Conservation (phyloP, 805 yeast genomes). For the Ogataea wickerhamii region DNA sequence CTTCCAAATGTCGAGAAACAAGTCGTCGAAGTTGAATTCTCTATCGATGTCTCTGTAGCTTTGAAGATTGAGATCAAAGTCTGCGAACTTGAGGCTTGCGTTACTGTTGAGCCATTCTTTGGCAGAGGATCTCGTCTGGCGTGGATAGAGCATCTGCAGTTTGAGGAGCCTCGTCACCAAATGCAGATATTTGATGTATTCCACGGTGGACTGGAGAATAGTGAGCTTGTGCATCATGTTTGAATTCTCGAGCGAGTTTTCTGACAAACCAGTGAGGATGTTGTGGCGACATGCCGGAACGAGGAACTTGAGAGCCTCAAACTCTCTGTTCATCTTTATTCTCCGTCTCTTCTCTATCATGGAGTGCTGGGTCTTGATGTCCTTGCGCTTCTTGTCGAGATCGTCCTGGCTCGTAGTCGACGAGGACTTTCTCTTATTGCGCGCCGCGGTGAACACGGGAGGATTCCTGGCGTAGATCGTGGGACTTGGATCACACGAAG, state of each 20-base stretch:
- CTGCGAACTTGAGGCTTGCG: slow-evolving; percentile 44
- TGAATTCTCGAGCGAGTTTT: slow-evolving; percentile 30
- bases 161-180: slow-evolving; percentile 51
- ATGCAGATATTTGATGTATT: slow-evolving; percentile 70
- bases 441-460: slow-evolving; percentile 11
- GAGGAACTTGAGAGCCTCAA: slow-evolving; percentile 71
- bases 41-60: slow-evolving; percentile 55
- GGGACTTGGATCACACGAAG: slow-evolving; percentile 6
- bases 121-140: slow-evolving; percentile 21
- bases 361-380: slow-evolving; percentile 61
- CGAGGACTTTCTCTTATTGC: slow-evolving; percentile 30
- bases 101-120: slow-evolving; percentile 33
- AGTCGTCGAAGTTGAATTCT: slow-evolving; percentile 48
- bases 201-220: slow-evolving; percentile 78
- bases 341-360: slow-evolving; percentile 78
- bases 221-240: slow-evolving; percentile 69
- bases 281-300: slow-evolving; percentile 74
- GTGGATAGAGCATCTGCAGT: slow-evolving; percentile 35
- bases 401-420: slow-evolving; percentile 26
- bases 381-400: slow-evolving; percentile 41
- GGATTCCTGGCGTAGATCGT: not conserved
- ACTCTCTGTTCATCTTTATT: slow-evolving; percentile 75
- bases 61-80: slow-evolving; percentile 56
- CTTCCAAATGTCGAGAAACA: slow-evolving; percentile 29
- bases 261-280: slow-evolving; percentile 27